Evolutionary conservation across 495 filamentous ascomycete species (phyloP), one percentile per base, ranked within the genome.

Genomic region (Penicillium coffeae): DNA sequence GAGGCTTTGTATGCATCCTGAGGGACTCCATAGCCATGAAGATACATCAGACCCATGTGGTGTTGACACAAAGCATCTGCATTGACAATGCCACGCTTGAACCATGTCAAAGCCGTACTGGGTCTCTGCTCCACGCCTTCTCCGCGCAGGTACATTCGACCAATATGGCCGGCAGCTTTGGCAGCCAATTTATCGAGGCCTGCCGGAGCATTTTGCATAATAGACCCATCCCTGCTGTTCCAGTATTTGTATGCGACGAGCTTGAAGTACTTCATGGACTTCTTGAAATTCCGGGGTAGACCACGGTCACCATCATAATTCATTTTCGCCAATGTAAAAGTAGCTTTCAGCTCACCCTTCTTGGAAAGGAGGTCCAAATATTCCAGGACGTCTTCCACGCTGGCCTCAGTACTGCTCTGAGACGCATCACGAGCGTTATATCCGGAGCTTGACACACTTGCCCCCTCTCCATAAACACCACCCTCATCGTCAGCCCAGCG

Each of bases 391-490:
- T 97, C 92, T 48, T 96, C 93, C 38, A 96, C 76, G 12, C 88
- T 86, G 2, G 90, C 88, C 47, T 92, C 82, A 0, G 82, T 77
- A 53, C 90, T 85, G 0, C 87, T 83, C 52, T 81, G 81, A 9
- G 83, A 78, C 19, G 83, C 81, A 57, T 84, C 83, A 51, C 85
- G 73, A 0, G 89, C 89, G 61, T 92, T 88, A n/a, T 74, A 72
- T n/a, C 93, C 93, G 6, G 93, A 85, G 63, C 90, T 96, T 20
- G 82, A 81, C n/a, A 86, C 84, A 56, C 90, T 96, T 16, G 93
- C 93, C 5, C 93, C 93, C 64, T 95, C 87, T 7, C 93, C 94
- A 59, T 96, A 99, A 20, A 95, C 88, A 35, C 93, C 93, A 18
- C 93, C 94, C 15, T 83, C 76, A 38, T 96, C 89, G 61, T 99